Evolutionary conservation across 108 stramenopile genomes (phyloP).

Genomic region (Discostella stelligeroides): DNA sequence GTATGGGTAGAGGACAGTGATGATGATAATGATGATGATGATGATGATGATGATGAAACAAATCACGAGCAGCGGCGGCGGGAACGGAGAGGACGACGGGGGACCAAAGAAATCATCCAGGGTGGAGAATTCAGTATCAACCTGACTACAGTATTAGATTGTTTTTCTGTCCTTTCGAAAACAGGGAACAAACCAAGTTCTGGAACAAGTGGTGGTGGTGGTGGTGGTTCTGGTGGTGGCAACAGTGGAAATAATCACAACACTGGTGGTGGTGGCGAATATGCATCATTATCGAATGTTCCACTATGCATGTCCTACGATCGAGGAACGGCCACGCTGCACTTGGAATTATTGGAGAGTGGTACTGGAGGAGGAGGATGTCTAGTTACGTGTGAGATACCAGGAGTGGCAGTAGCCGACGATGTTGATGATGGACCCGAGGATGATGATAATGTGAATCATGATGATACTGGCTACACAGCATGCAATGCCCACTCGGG

Average conservation of each 20-base stretch:
- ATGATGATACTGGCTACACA: too few relatives aligned
- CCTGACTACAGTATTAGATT: constrained; percentile 65
- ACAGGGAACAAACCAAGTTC: constrained; percentile 14
- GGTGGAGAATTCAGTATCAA: constrained; percentile 70
- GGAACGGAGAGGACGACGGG: not conserved
- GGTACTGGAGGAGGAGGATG: constrained; percentile 36
- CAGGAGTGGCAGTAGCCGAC: constrained; percentile 46
- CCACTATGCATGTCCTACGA: constrained; percentile 66
- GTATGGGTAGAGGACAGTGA: constrained; percentile 46
- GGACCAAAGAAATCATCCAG: constrained; percentile 35
- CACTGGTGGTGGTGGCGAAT: constrained; percentile 33
- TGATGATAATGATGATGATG: constrained; percentile 24
- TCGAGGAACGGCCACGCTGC: constrained; percentile 54
- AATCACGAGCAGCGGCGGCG: not conserved
- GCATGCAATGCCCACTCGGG: constrained; percentile 17
- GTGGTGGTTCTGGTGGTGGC: constrained; percentile 1
- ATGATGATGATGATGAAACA: constrained; percentile 11
- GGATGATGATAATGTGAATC: not conserved
- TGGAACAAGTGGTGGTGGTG: not conserved
- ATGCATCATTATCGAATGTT: constrained; percentile 47
- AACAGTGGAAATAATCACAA: not conserved
- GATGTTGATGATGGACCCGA: constrained; percentile 44
- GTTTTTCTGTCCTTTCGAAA: constrained; percentile 53
- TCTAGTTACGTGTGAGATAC: constrained; percentile 49
- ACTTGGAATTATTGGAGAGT: constrained; percentile 60